Percentiles rank a stretch among this genome's conserved stretches.
These are phyloP conservation scores for Eucalyptus lansdowneana DNA, from an alignment of 345 rosid species.

Conservation along the genomic window DNA sequence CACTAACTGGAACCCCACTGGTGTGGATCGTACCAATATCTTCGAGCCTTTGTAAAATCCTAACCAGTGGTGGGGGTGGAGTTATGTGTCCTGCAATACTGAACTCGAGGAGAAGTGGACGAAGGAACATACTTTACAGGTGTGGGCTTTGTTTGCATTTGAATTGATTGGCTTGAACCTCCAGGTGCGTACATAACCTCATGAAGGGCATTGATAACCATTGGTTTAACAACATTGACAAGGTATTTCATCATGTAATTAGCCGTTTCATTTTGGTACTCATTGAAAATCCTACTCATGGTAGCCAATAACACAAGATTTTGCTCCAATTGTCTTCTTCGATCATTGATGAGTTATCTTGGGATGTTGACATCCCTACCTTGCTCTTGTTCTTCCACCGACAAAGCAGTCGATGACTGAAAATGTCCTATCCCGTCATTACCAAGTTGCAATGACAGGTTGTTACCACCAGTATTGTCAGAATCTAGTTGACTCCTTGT, in stretches of 20 bases:
- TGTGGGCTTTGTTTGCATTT: neutral
- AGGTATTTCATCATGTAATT: neutral
- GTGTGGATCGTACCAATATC: neutral
- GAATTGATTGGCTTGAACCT: neutral
- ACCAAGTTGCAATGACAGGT: neutral
- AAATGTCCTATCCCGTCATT: neutral
- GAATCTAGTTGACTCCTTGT: neutral
- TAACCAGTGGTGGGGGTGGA: neutral
- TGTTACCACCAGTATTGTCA: neutral
- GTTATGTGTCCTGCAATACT: neutral
- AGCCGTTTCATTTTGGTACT: neutral
- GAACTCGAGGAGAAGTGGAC: neutral
- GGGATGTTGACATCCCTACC: neutral
- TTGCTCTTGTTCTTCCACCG: neutral
- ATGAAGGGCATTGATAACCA: neutral
- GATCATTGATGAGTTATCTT: neutral
- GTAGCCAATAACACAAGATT: neutral
- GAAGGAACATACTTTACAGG: neutral
- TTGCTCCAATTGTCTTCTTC: neutral
- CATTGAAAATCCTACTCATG: neutral
- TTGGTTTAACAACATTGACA: neutral
- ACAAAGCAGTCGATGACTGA: neutral
- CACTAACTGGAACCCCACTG: rapidly evolving
- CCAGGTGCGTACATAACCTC: neutral
- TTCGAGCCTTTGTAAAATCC: neutral